Conservation (phyloP, 2,329 filamentous ascomycete species). For the Fusarium mundagurra region DNA sequence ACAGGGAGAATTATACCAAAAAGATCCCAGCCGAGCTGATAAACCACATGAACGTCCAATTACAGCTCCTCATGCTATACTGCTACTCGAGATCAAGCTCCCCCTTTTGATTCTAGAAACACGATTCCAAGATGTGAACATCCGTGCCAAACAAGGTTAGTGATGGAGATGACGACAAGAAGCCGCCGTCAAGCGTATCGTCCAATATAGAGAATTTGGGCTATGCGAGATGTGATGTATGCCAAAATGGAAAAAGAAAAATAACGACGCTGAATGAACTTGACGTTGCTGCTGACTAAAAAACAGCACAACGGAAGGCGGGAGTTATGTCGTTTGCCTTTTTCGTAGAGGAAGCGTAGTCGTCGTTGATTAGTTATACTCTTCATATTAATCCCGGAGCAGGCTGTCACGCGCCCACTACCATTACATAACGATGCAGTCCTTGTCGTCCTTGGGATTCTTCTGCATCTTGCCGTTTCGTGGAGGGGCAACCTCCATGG, state of each 20-base stretch:
- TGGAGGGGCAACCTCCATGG: constrained; percentile 66
- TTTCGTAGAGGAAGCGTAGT: constrained; percentile 6
- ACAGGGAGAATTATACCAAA: not conserved
- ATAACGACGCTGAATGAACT: constrained; percentile 2
- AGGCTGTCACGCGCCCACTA: constrained; percentile 1
- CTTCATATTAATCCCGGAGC: constrained; percentile 17
- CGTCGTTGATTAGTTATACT: constrained; percentile 37
- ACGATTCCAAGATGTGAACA: constrained; percentile 15
- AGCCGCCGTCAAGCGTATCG: constrained; percentile 10
- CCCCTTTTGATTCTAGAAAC: constrained; percentile 18
- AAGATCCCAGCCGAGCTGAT: not conserved
- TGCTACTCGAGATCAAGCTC: not conserved
- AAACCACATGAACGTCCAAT: not conserved
- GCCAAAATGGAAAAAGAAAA: constrained; percentile 29
- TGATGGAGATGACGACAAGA: constrained; percentile 21
- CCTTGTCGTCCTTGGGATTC: constrained; percentile 61
- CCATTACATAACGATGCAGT: constrained; percentile 66
- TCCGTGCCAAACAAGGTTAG: constrained; percentile 6
- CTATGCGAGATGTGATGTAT: constrained; percentile 29
- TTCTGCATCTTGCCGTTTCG: constrained; percentile 63
- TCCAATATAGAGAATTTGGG: constrained; percentile 8
- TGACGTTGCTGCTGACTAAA: constrained; percentile 1
- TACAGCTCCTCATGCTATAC: constrained; percentile 5
- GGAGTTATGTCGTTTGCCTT: not conserved
- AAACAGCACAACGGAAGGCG: not conserved